Conservation (phyloP, 2,329 filamentous ascomycete species). For the Sporothrix pallida region DNA sequence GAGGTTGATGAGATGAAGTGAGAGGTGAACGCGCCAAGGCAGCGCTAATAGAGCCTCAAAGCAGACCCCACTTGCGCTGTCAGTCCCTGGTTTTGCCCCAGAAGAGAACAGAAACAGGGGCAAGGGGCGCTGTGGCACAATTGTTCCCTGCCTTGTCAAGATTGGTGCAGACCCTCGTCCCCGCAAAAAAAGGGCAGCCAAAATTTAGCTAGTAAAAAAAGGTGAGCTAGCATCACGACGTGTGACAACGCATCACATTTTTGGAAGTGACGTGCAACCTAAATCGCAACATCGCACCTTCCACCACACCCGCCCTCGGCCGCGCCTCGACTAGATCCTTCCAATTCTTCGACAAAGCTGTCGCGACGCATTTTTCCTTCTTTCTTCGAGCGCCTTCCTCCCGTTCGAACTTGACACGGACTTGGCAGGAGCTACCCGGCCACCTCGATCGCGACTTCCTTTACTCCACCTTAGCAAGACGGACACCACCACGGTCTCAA, state of each 20-base stretch:
- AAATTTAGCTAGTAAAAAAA: conserved; percentile 1
- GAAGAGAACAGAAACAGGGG: neutral
- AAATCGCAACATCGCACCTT: conserved; percentile 6
- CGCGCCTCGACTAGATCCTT: neutral
- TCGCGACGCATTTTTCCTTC: neutral
- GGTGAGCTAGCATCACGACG: conserved; percentile 20
- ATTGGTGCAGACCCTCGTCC: neutral
- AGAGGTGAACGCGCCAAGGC: neutral
- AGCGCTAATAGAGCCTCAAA: neutral
- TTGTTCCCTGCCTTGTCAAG: neutral
- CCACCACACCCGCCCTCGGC: neutral
- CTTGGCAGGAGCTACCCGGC: neutral
- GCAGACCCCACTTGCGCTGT: neutral
- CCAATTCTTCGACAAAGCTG: neutral
- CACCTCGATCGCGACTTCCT: conserved; percentile 4
- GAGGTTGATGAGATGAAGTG: neutral
- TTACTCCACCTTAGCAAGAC: neutral
- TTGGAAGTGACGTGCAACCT: neutral
- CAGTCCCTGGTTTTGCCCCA: neutral
- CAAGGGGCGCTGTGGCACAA: neutral
- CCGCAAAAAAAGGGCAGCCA: neutral
- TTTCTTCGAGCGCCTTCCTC: neutral
- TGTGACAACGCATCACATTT: neutral
- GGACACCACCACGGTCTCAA: neutral
- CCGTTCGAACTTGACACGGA: neutral